phyloP scores from a whole-genome alignment of 2,329 filamentous ascomycete genomes.

The Xylaria sp. region DNA sequence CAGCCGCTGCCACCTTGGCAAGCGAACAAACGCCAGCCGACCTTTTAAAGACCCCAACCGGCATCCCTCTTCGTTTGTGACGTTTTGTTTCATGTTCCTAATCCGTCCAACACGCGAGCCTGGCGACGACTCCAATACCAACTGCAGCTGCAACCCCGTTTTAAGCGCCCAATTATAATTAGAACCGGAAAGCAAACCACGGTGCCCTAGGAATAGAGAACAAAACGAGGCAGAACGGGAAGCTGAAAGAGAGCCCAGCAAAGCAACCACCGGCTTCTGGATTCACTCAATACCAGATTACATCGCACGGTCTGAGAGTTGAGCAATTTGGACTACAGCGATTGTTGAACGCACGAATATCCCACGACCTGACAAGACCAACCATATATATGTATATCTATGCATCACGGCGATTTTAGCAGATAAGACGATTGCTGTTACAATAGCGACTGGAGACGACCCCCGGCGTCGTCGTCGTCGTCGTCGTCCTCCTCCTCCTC shows the following conservation, averaged over 20 bases:
- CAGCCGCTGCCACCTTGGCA: conserved; percentile 34
- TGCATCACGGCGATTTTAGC: background rate
- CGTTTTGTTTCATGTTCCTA: conserved; percentile 25
- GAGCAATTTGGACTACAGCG: background rate
- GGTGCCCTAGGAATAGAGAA: background rate
- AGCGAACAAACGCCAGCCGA: conserved; percentile 13
- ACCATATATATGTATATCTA: conserved; percentile 1
- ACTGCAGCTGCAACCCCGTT: conserved; percentile 4
- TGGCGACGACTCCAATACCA: conserved; percentile 12
- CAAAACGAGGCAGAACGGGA: background rate
- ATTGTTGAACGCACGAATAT: background rate
- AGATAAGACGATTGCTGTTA: background rate
- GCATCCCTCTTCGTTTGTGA: conserved; percentile 11
- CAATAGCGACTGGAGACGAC: conserved; percentile 31
- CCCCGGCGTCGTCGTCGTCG: conserved; percentile 5
- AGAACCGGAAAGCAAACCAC: background rate
- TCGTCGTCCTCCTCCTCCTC: conserved; percentile 1
- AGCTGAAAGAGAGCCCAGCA: background rate
- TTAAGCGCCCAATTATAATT: conserved; percentile 25
- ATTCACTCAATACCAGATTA: background rate
- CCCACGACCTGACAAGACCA: background rate
- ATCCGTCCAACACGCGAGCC: background rate
- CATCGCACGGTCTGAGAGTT: conserved; percentile 8
- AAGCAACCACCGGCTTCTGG: background rate
- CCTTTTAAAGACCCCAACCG: conserved; percentile 14